Evolutionary conservation across 1,139 yeast genomes (phyloP).

Genomic region (Protomyces pachydermus): DNA sequence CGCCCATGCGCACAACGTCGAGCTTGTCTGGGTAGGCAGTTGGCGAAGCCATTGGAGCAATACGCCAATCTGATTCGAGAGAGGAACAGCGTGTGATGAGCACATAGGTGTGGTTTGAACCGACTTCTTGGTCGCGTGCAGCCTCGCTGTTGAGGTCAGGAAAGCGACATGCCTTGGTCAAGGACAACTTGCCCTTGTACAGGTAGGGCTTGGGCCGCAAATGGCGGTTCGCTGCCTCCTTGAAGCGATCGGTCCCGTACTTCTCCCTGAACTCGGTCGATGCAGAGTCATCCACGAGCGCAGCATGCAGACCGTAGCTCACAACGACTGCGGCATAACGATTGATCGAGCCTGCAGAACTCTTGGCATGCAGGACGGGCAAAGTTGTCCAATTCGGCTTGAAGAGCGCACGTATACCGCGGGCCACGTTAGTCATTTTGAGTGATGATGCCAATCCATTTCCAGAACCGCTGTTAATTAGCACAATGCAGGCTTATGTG

Average conservation of each 20-base stretch:
- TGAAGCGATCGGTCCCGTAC: slow-evolving; percentile 15
- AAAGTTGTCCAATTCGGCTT: slow-evolving; percentile 8
- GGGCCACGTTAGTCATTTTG: slow-evolving; percentile 6
- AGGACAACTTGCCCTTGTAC: slow-evolving; percentile 1
- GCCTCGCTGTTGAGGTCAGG: not conserved
- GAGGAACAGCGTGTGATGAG: slow-evolving; percentile 22
- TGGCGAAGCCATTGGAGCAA: slow-evolving; percentile 22
- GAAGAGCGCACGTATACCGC: slow-evolving; percentile 19
- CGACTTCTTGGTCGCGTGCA: not conserved
- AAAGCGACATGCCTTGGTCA: not conserved
- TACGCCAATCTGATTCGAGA: slow-evolving; percentile 17
- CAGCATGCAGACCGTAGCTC: slow-evolving; percentile 20
- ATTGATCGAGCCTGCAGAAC: not conserved
- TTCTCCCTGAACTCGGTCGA: slow-evolving; percentile 2
- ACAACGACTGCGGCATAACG: slow-evolving; percentile 17
- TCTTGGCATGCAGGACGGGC: slow-evolving; percentile 13
- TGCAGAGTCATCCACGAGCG: slow-evolving; percentile 11
- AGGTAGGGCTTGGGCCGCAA: slow-evolving; percentile 11
- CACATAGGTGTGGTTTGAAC: slow-evolving; percentile 8
- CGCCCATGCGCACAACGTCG: slow-evolving; percentile 22
- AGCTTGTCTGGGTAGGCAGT: not conserved
- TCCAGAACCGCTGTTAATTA: slow-evolving; percentile 3
- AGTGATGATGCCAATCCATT: slow-evolving; percentile 15
- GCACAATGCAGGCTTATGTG: not conserved
- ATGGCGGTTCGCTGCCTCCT: slow-evolving; percentile 19